These are phyloP conservation scores for Solidago caesia DNA, from an alignment of 129 eudicot species.

Conservation along the genomic window DNA sequence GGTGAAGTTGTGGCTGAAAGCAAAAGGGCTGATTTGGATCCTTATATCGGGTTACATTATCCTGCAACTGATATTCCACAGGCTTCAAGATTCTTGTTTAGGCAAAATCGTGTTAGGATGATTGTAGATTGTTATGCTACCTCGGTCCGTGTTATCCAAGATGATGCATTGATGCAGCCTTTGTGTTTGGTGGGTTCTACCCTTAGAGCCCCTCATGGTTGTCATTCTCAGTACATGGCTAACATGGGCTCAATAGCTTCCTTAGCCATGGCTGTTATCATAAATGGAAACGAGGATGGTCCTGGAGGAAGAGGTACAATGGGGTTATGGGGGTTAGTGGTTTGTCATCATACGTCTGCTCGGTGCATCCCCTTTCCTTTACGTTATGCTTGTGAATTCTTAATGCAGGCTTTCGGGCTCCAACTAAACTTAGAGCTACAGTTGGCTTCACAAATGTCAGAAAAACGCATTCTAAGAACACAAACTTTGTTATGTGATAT, in stretches of 20 bases:
- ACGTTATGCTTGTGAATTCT: conserved; percentile 90
- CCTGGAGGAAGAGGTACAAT: conserved; percentile 48
- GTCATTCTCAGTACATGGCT: conserved; percentile 96
- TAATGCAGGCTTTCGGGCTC: conserved; percentile 96
- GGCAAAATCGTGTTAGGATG: conserved; percentile 81
- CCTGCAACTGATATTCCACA: conserved; percentile 99
- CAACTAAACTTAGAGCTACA: conserved; percentile 86
- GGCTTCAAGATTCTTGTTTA: conserved; percentile 85
- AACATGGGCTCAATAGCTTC: conserved; percentile 99
- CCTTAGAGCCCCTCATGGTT: conserved; percentile 95
- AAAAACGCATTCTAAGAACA: conserved; percentile 76
- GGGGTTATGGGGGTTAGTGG: conserved; percentile 96
- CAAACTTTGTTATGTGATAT: conserved; percentile 91
- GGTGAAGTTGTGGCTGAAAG: conserved; percentile 99
- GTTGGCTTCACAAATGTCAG: conserved; percentile 66
- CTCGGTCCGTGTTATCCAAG: conserved; percentile 70
- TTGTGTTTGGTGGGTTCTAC: conserved; percentile 88
- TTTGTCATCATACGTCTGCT: conserved; percentile 93
- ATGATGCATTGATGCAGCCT: conserved; percentile 72
- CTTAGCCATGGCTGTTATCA: conserved; percentile 84
- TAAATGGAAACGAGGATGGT: conserved; percentile 72
- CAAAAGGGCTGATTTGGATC: conserved; percentile 72
- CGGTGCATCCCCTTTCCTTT: conserved; percentile 78
- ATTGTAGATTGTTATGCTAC: conserved; percentile 78
- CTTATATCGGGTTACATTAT: conserved; percentile 91